Conservation (phyloP, 495 filamentous ascomycete species). For the Amphirosellinia nigrospora region DNA sequence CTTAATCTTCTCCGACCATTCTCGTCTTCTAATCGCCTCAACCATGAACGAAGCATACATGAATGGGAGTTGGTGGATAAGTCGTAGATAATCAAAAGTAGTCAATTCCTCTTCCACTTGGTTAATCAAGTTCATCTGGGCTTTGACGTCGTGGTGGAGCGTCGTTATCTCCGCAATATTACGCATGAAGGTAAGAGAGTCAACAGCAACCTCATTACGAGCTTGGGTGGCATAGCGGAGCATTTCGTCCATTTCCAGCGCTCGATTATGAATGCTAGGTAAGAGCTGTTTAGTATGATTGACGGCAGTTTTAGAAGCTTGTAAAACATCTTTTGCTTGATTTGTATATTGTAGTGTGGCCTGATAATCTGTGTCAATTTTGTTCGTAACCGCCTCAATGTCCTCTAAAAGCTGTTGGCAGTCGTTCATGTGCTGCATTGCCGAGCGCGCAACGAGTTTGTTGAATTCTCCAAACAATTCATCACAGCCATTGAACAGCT, state of each 20-base stretch:
- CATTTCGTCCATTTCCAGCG: conserved; percentile 76
- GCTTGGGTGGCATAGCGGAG: conserved; percentile 68
- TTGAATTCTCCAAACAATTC: conserved; percentile 56
- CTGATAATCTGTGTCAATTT: conserved; percentile 86
- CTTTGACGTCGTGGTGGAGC: conserved; percentile 69
- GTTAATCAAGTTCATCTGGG: conserved; percentile 72
- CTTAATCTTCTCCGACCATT: conserved; percentile 90
- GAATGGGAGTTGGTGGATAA: conserved; percentile 80
- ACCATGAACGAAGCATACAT: conserved; percentile 87
- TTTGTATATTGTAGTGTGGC: conserved; percentile 72
- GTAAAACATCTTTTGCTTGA: conserved; percentile 73
- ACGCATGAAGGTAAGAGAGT: conserved; percentile 74
- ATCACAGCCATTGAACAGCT: conserved; percentile 53
- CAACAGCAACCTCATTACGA: conserved; percentile 62
- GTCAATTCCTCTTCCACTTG: conserved; percentile 69
- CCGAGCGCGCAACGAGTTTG: conserved; percentile 52
- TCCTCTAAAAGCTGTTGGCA: conserved; percentile 71
- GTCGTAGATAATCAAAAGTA: conserved; percentile 75
- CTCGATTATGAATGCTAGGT: conserved; percentile 75
- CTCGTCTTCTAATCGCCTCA: conserved; percentile 82
- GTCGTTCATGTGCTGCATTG: conserved; percentile 48
- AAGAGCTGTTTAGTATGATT: conserved; percentile 85
- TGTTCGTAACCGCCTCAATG: conserved; percentile 81
- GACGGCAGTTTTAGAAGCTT: conserved; percentile 84
- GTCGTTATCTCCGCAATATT: conserved; percentile 79